Percentiles rank a stretch among this genome's conserved stretches.
phyloP scores from a whole-genome alignment of 768 basidiomycete species.

The Termitomyces sp. region DNA sequence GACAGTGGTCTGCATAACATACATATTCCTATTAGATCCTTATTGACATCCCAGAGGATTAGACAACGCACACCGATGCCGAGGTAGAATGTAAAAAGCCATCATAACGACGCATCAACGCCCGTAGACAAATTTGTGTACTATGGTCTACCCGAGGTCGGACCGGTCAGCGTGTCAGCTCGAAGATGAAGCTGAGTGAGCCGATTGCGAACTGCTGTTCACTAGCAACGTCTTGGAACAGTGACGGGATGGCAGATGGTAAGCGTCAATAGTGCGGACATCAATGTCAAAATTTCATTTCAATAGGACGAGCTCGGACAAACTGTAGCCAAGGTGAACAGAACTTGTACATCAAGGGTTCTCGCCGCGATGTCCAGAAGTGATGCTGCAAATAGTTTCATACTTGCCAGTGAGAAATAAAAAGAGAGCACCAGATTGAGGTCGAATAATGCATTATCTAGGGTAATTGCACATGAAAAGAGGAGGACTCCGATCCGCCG shows the following conservation, averaged over 20 bases:
- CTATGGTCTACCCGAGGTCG: conserved; percentile 1
- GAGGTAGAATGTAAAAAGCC: not conserved
- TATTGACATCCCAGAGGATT: not conserved
- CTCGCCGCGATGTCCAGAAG: too few relatives aligned
- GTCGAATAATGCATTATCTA: too few relatives aligned
- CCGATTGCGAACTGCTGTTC: not conserved
- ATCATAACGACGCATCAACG: not conserved
- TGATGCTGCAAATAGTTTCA: too few relatives aligned
- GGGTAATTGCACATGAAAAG: too few relatives aligned
- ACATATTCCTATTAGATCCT: not conserved
- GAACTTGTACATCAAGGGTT: too few relatives aligned
- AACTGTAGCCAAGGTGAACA: too few relatives aligned
- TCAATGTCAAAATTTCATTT: not conserved
- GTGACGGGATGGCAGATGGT: not conserved
- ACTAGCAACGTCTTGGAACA: not conserved
- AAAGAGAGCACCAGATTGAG: too few relatives aligned
- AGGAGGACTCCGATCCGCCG: too few relatives aligned
- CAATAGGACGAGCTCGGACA: too few relatives aligned
- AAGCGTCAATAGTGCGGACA: not conserved
- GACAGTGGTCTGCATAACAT: not conserved
- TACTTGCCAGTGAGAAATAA: too few relatives aligned
- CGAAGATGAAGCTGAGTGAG: not conserved
- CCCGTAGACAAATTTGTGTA: not conserved
- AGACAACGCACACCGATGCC: not conserved
- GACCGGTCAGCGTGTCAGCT: not conserved